A percentile compares a stretch with the other conserved stretches of the same genome.
phyloP scores from a whole-genome alignment of 129 eudicot genomes.

The Tagetes patula region DNA sequence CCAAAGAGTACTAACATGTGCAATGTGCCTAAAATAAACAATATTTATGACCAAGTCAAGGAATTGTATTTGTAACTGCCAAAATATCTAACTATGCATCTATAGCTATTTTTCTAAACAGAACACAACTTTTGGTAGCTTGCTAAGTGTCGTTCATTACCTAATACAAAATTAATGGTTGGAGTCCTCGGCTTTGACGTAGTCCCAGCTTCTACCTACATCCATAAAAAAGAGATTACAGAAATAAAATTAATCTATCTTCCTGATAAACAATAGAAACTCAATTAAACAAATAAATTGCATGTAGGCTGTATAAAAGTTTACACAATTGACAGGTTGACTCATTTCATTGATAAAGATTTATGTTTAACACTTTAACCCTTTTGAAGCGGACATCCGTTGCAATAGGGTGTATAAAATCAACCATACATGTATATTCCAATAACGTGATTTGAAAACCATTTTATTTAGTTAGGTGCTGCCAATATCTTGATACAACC shows the following conservation, averaged over 20 bases:
- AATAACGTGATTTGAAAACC: too few relatives aligned
- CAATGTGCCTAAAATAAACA: background rate
- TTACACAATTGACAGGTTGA: conserved; percentile 1
- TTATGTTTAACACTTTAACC: background rate
- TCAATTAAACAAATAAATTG: background rate
- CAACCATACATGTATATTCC: too few relatives aligned
- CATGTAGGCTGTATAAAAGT: background rate
- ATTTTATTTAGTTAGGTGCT: too few relatives aligned
- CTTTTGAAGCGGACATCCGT: too few relatives aligned
- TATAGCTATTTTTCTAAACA: background rate
- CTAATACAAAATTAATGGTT: conserved; percentile 76
- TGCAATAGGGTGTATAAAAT: too few relatives aligned
- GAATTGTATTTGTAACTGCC: background rate
- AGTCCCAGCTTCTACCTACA: conserved; percentile 56
- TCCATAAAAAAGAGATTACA: conserved; percentile 28
- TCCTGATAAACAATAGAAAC: conserved; percentile 6
- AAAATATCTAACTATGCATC: background rate
- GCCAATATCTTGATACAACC: too few relatives aligned
- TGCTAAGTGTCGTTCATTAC: conserved; percentile 39
- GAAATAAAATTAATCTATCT: conserved; percentile 12
- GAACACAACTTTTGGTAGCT: conserved; percentile 3
- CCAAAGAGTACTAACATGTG: background rate
- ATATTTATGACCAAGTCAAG: background rate
- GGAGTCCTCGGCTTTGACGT: conserved; percentile 45
- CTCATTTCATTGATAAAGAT: conserved; percentile 8